Base-by-base conservation (phyloP, 2,329 filamentous ascomycete genomes). In the Phoma sp. region DNA sequence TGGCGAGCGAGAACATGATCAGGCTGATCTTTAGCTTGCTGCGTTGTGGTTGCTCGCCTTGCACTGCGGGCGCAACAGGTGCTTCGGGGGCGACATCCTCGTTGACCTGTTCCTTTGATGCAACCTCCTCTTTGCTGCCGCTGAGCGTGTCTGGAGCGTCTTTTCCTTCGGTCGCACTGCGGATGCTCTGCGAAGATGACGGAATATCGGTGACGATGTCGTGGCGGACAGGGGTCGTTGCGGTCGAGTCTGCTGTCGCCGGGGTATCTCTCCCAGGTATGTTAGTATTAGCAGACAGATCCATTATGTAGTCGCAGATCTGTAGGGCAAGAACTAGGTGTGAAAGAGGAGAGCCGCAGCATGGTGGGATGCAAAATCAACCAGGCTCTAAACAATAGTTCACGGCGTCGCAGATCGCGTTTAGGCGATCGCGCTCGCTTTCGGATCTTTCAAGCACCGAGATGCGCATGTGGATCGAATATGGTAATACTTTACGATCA, bases 1-100 rank as follows among this genome's bases (percentile, higher is more conserved):
- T 79, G 37, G 73, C 69, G 2, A 82, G 70, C 3, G 80, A 79
- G 23, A 76, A 65, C 80, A 82, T 82, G 61, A 83, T 82, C 50
- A 82, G 57, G 5, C 74, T 73, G 49, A 80, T 77, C 66, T 82
- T 75, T 32, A 71, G 61, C 55, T 69, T 72, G 55, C 74, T 76
- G 38, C 76, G 68, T 42, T 65, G 57, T 34, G 57, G 61, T 46
- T 69, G 59, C n/a, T 64, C 67, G 17, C 40, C 28, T 4, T 38
- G 66, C 20, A 53, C 56, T 45, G 62, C 33, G 23, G 59, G 52
- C 4, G 53, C 60, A 42, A 38, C 49, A 43, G 43, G 42, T 43
- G 37, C 32, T 9, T 45, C 33, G 42, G 42, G 43, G 30, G 49
- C 51, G 25, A 47, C 55, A 51, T 57, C 21, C 18, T 43, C 38